Percentiles rank a stretch among this genome's conserved stretches.
Evolutionary conservation across 2,329 filamentous ascomycete genomes (phyloP).

Genomic region (Cladobotryum protrusum): DNA sequence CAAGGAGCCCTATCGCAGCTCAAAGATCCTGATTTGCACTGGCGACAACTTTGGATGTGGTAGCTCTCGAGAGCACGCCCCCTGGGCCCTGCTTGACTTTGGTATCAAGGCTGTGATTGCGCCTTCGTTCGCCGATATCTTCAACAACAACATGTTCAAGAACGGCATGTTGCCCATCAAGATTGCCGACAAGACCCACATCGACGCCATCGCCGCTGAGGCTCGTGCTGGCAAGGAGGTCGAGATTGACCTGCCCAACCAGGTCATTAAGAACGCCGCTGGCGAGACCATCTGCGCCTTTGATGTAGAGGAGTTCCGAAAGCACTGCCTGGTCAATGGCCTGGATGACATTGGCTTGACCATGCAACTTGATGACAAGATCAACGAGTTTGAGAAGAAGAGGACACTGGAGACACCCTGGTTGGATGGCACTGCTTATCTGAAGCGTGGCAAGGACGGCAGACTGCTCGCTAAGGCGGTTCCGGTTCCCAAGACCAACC

Average conservation of each 20-base stretch:
- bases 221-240: conserved; percentile 75
- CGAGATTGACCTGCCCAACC: conserved; percentile 82
- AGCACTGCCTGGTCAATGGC: conserved; percentile 89
- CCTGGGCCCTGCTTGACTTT: conserved; percentile 94
- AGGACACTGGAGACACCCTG: conserved; percentile 77
- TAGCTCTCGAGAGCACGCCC: conserved; percentile 86
- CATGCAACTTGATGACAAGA: conserved; percentile 87
- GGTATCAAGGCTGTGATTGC: conserved; percentile 93
- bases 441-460: conserved; percentile 54
- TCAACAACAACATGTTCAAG: conserved; percentile 99
- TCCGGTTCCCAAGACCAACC: conserved; percentile 81
- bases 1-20: conserved; percentile 72
- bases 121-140: conserved; percentile 69
- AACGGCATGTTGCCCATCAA: conserved; percentile 94
- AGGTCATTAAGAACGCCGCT: conserved; percentile 68
- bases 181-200: conserved; percentile 59
- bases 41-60: conserved; percentile 96
- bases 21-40: conserved; percentile 88
- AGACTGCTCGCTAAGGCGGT: conserved; percentile 53
- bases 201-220: conserved; percentile 68
- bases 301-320: conserved; percentile 87
- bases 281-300: conserved; percentile 73
- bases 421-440: conserved; percentile 81
- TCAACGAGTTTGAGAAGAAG: conserved; percentile 72
- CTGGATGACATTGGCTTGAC: conserved; percentile 94